Percentiles rank a stretch among this genome's conserved stretches.
These are phyloP conservation scores for Discostella pseudostelligera DNA, from an alignment of 108 stramenopile genomes.

Conservation along the genomic window DNA sequence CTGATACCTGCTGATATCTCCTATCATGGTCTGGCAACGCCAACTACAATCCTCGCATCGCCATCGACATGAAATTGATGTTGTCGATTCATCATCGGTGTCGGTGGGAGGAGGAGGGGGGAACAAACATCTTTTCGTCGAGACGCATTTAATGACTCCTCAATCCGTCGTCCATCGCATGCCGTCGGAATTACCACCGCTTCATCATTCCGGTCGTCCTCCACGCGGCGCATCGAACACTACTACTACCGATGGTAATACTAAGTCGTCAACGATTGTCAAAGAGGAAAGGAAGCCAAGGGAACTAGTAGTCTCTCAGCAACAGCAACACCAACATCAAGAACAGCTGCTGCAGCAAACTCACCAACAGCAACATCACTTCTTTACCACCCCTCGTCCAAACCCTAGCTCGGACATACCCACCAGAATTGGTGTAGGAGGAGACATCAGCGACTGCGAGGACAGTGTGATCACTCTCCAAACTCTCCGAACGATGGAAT, in stretches of 20 bases:
- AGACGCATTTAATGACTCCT: conserved; percentile 3
- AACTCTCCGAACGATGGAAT: neutral
- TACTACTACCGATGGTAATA: neutral
- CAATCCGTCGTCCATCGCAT: neutral
- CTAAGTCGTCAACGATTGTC: neutral
- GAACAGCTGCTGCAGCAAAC: no score
- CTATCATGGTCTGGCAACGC: no score
- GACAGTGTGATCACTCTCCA: neutral
- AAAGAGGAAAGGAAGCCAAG: neutral
- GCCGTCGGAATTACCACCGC: neutral
- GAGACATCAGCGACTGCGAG: neutral
- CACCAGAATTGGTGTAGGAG: neutral
- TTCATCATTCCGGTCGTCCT: neutral
- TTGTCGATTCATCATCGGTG: no score
- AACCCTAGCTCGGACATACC: neutral
- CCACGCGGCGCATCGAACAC: neutral
- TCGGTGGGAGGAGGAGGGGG: neutral
- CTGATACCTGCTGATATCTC: no score
- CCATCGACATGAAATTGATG: no score
- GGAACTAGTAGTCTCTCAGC: neutral
- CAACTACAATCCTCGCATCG: no score
- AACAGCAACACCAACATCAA: neutral
- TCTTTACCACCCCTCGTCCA: neutral
- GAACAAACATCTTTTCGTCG: conserved; percentile 1
- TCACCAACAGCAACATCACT: neutral